These are phyloP conservation scores for Pleurozium schreberi DNA, from an alignment of 225 moss, liverwort and hornwort genomes.

Conservation along the genomic window DNA sequence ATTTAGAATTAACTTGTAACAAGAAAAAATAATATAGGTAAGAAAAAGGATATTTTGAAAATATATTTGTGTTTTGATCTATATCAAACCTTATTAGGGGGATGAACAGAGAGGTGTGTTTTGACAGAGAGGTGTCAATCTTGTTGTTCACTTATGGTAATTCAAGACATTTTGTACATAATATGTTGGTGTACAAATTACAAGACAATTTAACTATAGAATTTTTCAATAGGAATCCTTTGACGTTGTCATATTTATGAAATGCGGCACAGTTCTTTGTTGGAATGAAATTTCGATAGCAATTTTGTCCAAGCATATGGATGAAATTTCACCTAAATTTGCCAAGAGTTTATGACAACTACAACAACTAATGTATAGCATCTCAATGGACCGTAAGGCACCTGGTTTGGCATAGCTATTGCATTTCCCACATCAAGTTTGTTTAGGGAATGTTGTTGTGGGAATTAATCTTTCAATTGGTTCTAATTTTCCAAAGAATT, in stretches of 20 bases:
- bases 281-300: not conserved
- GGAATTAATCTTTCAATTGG: not conserved
- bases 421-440: not conserved
- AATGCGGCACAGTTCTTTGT: not conserved
- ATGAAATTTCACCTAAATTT: not conserved
- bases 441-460: not conserved
- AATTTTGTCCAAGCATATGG: not conserved
- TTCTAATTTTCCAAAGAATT: not conserved
- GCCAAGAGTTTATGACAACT: not conserved
- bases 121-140: not conserved
- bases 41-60: rapidly evolving
- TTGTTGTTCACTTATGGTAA: not conserved
- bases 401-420: rapidly evolving
- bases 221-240: not conserved
- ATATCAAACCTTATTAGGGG: not conserved
- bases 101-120: no score
- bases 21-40: not conserved
- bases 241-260: not conserved
- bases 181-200: not conserved
- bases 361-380: not conserved
- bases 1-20: not conserved
- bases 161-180: not conserved
- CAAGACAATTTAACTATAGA: not conserved
- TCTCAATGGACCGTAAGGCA: no score
- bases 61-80: not conserved